Conservation (phyloP, 495 filamentous ascomycete species). For the Darksidea phi region DNA sequence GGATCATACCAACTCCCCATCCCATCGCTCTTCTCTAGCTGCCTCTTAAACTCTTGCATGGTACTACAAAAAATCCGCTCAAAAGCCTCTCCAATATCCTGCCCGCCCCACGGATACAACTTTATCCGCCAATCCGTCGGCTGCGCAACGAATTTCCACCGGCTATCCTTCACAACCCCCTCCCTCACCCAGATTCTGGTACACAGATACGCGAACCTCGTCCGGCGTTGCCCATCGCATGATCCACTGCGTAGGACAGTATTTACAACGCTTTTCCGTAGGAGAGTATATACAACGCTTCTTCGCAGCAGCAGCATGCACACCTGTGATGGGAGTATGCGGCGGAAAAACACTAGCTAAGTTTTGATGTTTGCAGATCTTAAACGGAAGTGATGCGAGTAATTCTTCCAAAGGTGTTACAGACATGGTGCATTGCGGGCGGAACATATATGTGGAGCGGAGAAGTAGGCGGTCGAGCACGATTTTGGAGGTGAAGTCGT, state of each 20-base stretch:
- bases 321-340: too few relatives aligned
- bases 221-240: neutral
- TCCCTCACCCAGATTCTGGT: too few relatives aligned
- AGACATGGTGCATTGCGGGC: constrained; percentile 12
- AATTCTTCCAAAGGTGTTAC: constrained; percentile 9
- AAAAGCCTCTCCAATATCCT: constrained; percentile 18
- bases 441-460: constrained; percentile 11
- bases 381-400: neutral
- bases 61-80: constrained; percentile 22
- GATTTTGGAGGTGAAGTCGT: constrained; percentile 18
- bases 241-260: constrained; percentile 18
- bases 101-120: constrained; percentile 1
- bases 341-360: too few relatives aligned
- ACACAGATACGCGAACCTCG: neutral
- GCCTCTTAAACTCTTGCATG: constrained; percentile 22
- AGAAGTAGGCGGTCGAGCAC: constrained; percentile 23
- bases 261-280: constrained; percentile 2
- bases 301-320: too few relatives aligned
- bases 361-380: constrained; percentile 15
- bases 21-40: constrained; percentile 15
- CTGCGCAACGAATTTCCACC: too few relatives aligned
- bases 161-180: too few relatives aligned
- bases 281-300: too few relatives aligned
- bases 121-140: too few relatives aligned
- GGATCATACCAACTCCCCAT: constrained; percentile 20